Evolutionary conservation across 2,329 filamentous ascomycete species (phyloP).

Genomic region (Fusarium nodosum): DNA sequence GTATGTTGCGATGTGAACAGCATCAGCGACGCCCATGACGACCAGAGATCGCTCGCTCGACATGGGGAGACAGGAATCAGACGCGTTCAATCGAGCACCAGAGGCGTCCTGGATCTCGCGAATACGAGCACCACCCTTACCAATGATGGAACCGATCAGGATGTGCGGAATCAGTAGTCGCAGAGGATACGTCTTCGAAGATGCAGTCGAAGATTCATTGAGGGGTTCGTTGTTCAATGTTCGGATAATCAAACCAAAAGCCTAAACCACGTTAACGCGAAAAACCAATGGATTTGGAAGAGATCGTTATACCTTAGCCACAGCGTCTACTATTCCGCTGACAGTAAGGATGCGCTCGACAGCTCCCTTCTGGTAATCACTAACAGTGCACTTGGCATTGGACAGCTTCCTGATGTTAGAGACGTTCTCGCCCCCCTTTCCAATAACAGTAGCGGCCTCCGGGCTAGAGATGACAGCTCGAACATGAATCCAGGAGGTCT

Average conservation of each 20-base stretch:
- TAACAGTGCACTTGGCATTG: slow-evolving; percentile 97
- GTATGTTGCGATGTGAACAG: slow-evolving; percentile 98
- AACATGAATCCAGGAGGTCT: slow-evolving; percentile 96
- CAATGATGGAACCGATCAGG: slow-evolving; percentile 98
- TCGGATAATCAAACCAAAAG: slow-evolving; percentile 97
- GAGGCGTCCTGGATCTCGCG: slow-evolving; percentile 99
- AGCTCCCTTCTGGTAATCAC: slow-evolving; percentile 96
- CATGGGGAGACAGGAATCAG: slow-evolving; percentile 91
- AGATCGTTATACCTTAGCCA: slow-evolving; percentile 82
- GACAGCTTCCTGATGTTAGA: slow-evolving; percentile 96
- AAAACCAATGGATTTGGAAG: slow-evolving; percentile 3
- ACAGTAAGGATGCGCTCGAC: slow-evolving; percentile 98
- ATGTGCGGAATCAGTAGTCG: slow-evolving; percentile 96
- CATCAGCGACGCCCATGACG: slow-evolving; percentile 96
- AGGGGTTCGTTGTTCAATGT: slow-evolving; percentile 98
- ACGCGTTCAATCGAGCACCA: slow-evolving; percentile 95
- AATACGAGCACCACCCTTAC: slow-evolving; percentile 94
- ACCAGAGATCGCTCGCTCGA: slow-evolving; percentile 98
- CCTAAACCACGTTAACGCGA: slow-evolving; percentile 65
- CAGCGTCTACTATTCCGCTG: slow-evolving; percentile 94
- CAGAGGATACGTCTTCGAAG: slow-evolving; percentile 97
- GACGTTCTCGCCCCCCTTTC: slow-evolving; percentile 98
- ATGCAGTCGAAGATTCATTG: slow-evolving; percentile 86
- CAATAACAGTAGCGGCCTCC: slow-evolving; percentile 97
- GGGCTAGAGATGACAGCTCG: slow-evolving; percentile 97